Conservation (phyloP, 768 basidiomycete genomes). For the button mushroom (Agaricus bisporus) region DNA sequence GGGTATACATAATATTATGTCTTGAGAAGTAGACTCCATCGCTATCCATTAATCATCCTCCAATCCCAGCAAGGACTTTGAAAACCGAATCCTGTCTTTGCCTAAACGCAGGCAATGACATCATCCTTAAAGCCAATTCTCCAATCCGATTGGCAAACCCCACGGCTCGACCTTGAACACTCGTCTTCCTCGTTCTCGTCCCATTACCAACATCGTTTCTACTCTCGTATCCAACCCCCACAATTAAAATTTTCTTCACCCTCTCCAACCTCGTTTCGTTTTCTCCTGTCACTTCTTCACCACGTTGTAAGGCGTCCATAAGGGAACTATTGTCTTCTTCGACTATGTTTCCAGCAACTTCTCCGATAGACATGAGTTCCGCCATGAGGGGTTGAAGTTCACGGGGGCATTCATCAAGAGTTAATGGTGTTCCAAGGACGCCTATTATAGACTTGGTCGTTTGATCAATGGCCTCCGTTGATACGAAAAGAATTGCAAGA, state of each 20-base stretch:
- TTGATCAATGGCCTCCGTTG: slow-evolving; percentile 40
- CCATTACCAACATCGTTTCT: slow-evolving; percentile 24
- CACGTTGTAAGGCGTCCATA: slow-evolving; percentile 32
- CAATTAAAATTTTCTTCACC: slow-evolving; percentile 49
- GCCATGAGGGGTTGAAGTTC: slow-evolving; percentile 64
- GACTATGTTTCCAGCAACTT: slow-evolving; percentile 39
- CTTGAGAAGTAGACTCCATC: no score
- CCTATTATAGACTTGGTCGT: slow-evolving; percentile 46
- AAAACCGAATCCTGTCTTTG: slow-evolving; percentile 70
- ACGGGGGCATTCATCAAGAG: slow-evolving; percentile 54
- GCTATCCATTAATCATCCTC: slow-evolving; percentile 6
- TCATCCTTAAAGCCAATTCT: slow-evolving; percentile 65
- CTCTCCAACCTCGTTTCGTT: slow-evolving; percentile 52
- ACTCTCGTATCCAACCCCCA: slow-evolving; percentile 45
- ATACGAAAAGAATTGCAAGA: slow-evolving; percentile 64
- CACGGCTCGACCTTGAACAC: slow-evolving; percentile 59
- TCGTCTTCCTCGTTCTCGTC: slow-evolving; percentile 30
- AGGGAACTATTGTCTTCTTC: slow-evolving; percentile 50
- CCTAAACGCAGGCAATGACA: slow-evolving; percentile 61
- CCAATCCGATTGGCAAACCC: slow-evolving; percentile 76
- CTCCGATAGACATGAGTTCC: slow-evolving; percentile 54
- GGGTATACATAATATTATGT: no score
- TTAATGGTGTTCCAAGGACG: slow-evolving; percentile 51
- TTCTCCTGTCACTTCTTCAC: slow-evolving; percentile 31
- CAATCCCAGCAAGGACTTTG: slow-evolving; percentile 51